Conservation (phyloP, 129 eudicot species). For the Pulicaria dysenterica region DNA sequence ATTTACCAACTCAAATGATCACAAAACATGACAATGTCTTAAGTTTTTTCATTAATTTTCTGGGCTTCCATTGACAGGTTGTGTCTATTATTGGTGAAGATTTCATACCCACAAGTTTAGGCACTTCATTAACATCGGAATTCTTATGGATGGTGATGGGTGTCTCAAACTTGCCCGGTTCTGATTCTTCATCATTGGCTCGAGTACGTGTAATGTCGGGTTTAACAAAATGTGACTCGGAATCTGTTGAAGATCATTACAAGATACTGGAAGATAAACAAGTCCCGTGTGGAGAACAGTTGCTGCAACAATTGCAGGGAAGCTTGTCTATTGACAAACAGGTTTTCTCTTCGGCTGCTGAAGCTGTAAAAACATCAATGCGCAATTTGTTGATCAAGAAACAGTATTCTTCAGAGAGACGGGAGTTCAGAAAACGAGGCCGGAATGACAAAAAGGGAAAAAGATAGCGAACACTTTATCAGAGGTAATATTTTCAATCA, state of each 20-base stretch:
- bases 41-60: background rate
- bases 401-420: constrained; percentile 69
- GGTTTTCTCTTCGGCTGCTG: constrained; percentile 65
- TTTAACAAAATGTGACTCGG: constrained; percentile 28
- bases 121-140: constrained; percentile 47
- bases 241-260: constrained; percentile 35
- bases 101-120: constrained; percentile 76
- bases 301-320: constrained; percentile 77
- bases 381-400: constrained; percentile 79
- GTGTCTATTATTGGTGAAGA: constrained; percentile 61
- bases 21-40: background rate
- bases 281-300: constrained; percentile 62
- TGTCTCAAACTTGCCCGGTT: constrained; percentile 57
- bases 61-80: constrained; percentile 42
- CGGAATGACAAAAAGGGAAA: constrained; percentile 71
- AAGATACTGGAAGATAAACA: constrained; percentile 56
- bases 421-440: constrained; percentile 85
- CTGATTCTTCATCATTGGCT: constrained; percentile 51
- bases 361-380: constrained; percentile 83
- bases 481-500: too few species aligned
- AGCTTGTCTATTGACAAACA: constrained; percentile 56
- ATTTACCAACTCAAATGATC: background rate
- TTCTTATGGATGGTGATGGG: constrained; percentile 91
- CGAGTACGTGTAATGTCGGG: constrained; percentile 65
- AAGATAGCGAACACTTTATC: constrained; percentile 11